phyloP scores from a whole-genome alignment of 2,329 filamentous ascomycete species.

The Pestalotiopsis sp. region DNA sequence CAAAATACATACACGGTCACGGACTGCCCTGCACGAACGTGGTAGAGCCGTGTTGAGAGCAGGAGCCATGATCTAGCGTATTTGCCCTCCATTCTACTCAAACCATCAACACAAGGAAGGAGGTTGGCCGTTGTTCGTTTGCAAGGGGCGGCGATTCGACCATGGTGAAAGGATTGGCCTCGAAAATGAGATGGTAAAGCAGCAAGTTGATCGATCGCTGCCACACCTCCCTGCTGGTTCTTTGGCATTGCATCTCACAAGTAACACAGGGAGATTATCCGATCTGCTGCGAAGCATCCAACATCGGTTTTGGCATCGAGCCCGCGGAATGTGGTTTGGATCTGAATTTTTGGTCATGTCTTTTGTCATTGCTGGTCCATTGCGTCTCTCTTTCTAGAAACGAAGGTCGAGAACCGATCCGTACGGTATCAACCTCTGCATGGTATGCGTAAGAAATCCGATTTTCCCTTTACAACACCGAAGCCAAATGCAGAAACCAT shows the following conservation, averaged over 20 bases:
- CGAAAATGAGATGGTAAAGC: background rate
- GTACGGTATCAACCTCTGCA: conserved; percentile 26
- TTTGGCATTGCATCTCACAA: background rate
- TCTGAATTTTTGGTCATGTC: conserved; percentile 10
- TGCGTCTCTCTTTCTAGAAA: conserved; percentile 21
- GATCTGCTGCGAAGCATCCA: background rate
- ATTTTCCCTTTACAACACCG: conserved; percentile 31
- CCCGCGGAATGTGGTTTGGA: background rate
- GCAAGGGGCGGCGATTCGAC: too few relatives aligned
- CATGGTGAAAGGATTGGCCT: background rate
- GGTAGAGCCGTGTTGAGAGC: too few relatives aligned
- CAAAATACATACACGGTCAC: too few relatives aligned
- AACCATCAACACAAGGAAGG: too few relatives aligned
- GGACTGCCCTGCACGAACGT: too few relatives aligned
- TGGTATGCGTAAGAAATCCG: conserved; percentile 28
- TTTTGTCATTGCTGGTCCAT: conserved; percentile 27
- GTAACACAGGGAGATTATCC: background rate
- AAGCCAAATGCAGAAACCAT: conserved; percentile 31
- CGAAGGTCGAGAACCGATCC: conserved; percentile 24
- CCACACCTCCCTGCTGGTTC: background rate
- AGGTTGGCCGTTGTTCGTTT: too few relatives aligned
- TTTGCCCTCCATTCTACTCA: too few relatives aligned
- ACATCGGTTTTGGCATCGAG: background rate
- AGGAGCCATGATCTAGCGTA: too few relatives aligned
- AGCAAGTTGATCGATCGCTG: background rate